Evolutionary conservation across 176 grass and related monocot species (phyloP).

Genomic region (Lolium perenne): DNA sequence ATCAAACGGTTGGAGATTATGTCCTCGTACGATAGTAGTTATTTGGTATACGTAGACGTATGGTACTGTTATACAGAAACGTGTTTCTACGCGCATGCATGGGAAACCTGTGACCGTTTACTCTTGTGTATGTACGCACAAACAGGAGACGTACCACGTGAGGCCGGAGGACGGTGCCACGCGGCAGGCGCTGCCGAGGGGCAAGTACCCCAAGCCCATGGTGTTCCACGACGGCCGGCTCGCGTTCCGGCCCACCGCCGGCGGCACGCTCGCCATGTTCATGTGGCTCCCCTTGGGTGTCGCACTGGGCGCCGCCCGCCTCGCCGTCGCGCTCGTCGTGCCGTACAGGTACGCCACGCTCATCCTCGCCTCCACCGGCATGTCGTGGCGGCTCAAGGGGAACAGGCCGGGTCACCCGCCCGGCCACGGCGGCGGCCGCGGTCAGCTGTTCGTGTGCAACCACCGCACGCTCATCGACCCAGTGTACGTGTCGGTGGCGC

Average conservation of each 20-base stretch:
- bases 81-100: background rate
- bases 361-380: constrained; percentile 57
- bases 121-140: background rate
- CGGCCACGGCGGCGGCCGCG: background rate
- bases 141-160: constrained; percentile 63
- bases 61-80: too few species aligned
- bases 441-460: constrained; percentile 77
- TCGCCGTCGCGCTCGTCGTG: constrained; percentile 47
- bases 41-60: too few species aligned
- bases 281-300: constrained; percentile 55
- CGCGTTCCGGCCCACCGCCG: constrained; percentile 57
- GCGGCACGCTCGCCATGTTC: constrained; percentile 63
- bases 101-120: background rate
- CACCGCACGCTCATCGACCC: constrained; percentile 90
- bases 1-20: constrained; percentile 21
- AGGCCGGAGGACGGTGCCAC: constrained; percentile 43
- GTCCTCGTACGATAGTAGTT: background rate
- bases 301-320: constrained; percentile 39
- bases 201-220: constrained; percentile 56
- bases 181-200: constrained; percentile 45
- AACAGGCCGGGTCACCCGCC: background rate
- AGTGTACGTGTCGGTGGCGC: constrained; percentile 64
- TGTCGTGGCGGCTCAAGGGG: constrained; percentile 58
- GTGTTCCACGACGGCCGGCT: constrained; percentile 83
- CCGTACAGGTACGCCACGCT: constrained; percentile 65